A percentile compares a stretch with the other conserved stretches of the same genome.
Conservation (phyloP, 208 protist genomes). For the Lotmaria passim region DNA sequence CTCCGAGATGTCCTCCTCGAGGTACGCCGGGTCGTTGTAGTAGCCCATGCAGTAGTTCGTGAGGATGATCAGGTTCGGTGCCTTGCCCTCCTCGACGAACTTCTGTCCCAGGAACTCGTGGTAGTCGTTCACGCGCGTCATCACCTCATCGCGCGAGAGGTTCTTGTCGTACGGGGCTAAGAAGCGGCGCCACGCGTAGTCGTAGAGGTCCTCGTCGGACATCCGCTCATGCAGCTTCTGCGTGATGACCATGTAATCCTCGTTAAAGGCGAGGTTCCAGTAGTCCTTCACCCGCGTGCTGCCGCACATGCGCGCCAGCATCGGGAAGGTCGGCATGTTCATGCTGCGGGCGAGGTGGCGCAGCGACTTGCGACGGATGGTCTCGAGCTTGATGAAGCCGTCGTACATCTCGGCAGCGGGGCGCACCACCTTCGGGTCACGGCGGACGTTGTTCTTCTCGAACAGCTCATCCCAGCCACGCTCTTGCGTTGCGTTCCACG, state of each 20-base stretch:
- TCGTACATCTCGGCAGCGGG: constrained; percentile 92
- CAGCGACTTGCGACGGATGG: constrained; percentile 85
- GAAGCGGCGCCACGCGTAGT: constrained; percentile 91
- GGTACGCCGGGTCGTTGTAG: constrained; percentile 93
- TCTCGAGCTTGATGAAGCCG: constrained; percentile 83
- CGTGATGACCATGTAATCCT: constrained; percentile 94
- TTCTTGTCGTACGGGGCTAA: constrained; percentile 91
- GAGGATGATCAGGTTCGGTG: constrained; percentile 90
- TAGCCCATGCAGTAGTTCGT: constrained; percentile 91
- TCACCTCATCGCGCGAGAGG: constrained; percentile 79
- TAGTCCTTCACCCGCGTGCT: constrained; percentile 89
- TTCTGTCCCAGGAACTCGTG: constrained; percentile 85
- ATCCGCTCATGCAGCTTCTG: constrained; percentile 86
- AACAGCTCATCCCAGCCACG: constrained; percentile 91
- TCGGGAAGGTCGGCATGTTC: constrained; percentile 90
- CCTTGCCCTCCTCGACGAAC: constrained; percentile 85
- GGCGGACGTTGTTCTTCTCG: constrained; percentile 93
- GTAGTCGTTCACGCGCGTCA: constrained; percentile 88
- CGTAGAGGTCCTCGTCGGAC: constrained; percentile 89
- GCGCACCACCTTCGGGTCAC: constrained; percentile 81
- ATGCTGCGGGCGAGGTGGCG: constrained; percentile 89
- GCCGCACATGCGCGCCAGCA: constrained; percentile 82
- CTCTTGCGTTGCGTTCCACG: constrained; percentile 77
- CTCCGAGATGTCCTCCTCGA: constrained; percentile 84
- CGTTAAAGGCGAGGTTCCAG: constrained; percentile 90